Conservation (phyloP, 169 alveolate genomes). For the Perkinsus olseni region DNA sequence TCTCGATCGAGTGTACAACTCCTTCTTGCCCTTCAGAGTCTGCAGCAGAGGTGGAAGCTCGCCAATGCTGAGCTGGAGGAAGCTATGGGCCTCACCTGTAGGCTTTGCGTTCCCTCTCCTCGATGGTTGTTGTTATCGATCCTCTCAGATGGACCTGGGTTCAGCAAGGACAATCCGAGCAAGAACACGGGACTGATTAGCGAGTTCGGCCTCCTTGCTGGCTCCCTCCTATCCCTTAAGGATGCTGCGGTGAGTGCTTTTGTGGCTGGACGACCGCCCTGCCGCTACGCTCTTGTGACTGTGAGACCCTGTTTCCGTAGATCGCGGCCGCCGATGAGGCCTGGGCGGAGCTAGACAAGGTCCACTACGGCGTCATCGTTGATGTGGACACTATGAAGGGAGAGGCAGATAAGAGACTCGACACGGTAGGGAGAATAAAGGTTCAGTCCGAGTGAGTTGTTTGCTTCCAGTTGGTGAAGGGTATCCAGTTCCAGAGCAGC, state of each 20-base stretch:
- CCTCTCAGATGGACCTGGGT: not conserved
- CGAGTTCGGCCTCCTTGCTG: not conserved
- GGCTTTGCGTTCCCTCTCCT: not conserved
- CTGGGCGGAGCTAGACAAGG: not conserved
- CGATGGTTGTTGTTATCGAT: not conserved
- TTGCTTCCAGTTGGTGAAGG: not conserved
- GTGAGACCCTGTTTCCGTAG: not conserved
- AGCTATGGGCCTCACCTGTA: not conserved
- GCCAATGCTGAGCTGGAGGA: not conserved
- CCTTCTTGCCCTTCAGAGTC: not conserved
- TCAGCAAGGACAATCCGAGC: not conserved
- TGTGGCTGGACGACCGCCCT: too few species aligned
- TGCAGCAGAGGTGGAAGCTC: not conserved
- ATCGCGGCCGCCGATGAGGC: not conserved
- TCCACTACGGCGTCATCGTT: not conserved
- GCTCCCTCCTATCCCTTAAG: not conserved
- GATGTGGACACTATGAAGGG: not conserved
- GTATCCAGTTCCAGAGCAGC: not conserved
- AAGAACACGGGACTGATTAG: not conserved
- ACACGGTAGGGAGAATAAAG: not conserved
- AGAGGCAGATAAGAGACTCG: not conserved
- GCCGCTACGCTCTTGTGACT: too few species aligned
- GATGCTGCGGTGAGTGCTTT: not conserved
- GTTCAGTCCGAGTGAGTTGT: not conserved
- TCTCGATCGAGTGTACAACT: not conserved